phyloP scores from a whole-genome alignment of 306 rosid species.

The Psophocarpus tetragonolobus region DNA sequence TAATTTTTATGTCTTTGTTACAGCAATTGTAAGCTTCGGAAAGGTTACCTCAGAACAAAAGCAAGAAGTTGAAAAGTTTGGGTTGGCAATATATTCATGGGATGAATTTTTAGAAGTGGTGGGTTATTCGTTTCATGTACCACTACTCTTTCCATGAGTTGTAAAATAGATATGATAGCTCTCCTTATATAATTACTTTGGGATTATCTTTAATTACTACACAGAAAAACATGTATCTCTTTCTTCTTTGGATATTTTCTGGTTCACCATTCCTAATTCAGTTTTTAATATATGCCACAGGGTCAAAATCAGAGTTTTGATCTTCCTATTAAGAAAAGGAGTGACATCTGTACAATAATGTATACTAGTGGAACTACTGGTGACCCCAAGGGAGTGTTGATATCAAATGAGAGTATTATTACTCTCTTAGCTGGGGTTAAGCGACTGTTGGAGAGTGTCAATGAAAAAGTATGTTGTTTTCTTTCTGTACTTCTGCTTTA shows the following conservation, averaged over 20 bases:
- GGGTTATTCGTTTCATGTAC: slow-evolving; percentile 40
- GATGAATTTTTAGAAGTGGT: slow-evolving; percentile 77
- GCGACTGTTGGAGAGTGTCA: slow-evolving; percentile 60
- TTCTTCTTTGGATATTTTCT: slow-evolving; percentile 16
- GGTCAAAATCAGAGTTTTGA: slow-evolving; percentile 66
- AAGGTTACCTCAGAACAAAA: slow-evolving; percentile 74
- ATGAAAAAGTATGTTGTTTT: slow-evolving; percentile 56
- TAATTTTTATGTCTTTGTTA: slow-evolving; percentile 22
- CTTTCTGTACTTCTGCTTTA: slow-evolving; percentile 24
- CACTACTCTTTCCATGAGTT: not conserved
- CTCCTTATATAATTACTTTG: not conserved
- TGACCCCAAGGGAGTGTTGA: slow-evolving; percentile 93
- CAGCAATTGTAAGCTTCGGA: slow-evolving; percentile 94
- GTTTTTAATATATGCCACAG: slow-evolving; percentile 49
- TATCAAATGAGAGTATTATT: slow-evolving; percentile 86
- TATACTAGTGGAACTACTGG: slow-evolving; percentile 98
- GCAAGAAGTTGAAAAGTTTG: slow-evolving; percentile 64
- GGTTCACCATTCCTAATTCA: slow-evolving; percentile 36
- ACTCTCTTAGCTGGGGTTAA: slow-evolving; percentile 78
- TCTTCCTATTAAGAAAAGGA: slow-evolving; percentile 74
- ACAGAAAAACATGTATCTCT: not conserved
- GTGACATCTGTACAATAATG: slow-evolving; percentile 93
- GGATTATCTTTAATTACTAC: not conserved
- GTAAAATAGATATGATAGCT: slow-evolving; percentile 19
- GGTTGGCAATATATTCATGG: slow-evolving; percentile 74